Evolutionary conservation across 2,329 filamentous ascomycete genomes (phyloP), one percentile per base, ranked within the genome.

Genomic region (Penicillium sp.): DNA sequence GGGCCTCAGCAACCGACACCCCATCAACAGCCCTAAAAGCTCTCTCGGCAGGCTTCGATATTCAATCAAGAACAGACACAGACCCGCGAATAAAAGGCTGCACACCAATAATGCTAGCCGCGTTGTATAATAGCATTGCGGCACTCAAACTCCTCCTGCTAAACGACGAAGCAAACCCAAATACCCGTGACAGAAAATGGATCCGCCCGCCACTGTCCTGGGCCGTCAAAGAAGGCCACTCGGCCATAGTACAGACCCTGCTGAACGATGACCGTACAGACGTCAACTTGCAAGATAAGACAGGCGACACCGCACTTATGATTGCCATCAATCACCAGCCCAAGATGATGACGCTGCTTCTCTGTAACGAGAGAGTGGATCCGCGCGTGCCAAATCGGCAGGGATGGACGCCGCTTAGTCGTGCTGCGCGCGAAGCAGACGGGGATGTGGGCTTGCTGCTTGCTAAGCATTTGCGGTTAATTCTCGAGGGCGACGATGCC

Each of bases 131-230:
- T 17, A 55, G 48, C 17, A 11, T 42, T 2, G 26, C 48, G 1
- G 57, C 62, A 0, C 45, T 65, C 4, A 38, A 41, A 12, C 25
- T 62, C 1, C 56, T 65, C 12, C 48, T 65, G 5, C 25, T 54
- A 17, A 30, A 49, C 19, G 33, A 56, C 9, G 56, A 62, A 6
- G 49, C 54, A 17, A 64, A 62, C 17, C 62, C 62, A 1, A 65
- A 65, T 36, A 43, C 41, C 5, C 58, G 57, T 9, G 62, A 65
- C 16, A 40, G 53, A 16, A 61, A 60, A 53, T 59, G 55, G n/a
- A 54, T 65, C 44, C 55, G 62, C 0, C 60, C 62, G 4, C 60
- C 60, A 10, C 50, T 65, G 11, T 58, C 61, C 11, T 65, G 62
- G 62, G 62, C 62, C 9, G 55, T 59, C 1, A 62, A 55, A 43